phyloP scores from a whole-genome alignment of 345 rosid genomes.

The Rhodomyrtus tomentosa region DNA sequence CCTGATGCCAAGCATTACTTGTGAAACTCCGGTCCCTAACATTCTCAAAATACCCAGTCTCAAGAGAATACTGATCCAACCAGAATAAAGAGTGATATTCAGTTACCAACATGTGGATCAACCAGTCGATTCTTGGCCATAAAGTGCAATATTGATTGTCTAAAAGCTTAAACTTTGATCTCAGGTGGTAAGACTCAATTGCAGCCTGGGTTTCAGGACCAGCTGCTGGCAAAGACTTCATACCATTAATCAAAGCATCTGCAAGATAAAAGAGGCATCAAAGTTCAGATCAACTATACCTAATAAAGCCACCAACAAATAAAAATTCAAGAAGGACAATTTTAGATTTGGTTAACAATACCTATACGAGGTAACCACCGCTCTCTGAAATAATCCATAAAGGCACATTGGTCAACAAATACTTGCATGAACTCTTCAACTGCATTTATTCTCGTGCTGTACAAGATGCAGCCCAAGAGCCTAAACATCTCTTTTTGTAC shows the following conservation, averaged over 20 bases:
- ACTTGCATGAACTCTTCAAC: conserved; percentile 24
- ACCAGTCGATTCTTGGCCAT: conserved; percentile 38
- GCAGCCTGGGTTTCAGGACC: conserved; percentile 38
- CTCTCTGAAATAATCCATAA: conserved; percentile 27
- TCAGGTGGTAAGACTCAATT: conserved; percentile 36
- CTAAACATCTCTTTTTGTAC: conserved; percentile 41
- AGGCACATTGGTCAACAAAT: conserved; percentile 35
- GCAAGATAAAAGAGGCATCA: conserved; percentile 1
- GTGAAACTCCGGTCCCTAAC: conserved; percentile 20
- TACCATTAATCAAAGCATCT: conserved; percentile 30
- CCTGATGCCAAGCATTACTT: conserved; percentile 35
- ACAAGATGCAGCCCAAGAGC: conserved; percentile 16
- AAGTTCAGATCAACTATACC: neutral
- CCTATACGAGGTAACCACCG: conserved; percentile 36
- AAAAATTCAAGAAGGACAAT: neutral
- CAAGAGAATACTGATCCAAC: conserved; percentile 26
- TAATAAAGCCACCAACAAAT: neutral
- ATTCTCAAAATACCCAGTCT: conserved; percentile 31
- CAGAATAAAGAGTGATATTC: conserved; percentile 38
- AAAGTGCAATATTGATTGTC: conserved; percentile 13
- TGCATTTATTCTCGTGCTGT: neutral
- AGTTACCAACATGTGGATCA: conserved; percentile 31
- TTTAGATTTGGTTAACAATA: neutral
- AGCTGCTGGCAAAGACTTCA: conserved; percentile 27
- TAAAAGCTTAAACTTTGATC: conserved; percentile 31